Base-by-base conservation (phyloP, 202 grass and related monocot genomes). In the Setaria viridis region DNA sequence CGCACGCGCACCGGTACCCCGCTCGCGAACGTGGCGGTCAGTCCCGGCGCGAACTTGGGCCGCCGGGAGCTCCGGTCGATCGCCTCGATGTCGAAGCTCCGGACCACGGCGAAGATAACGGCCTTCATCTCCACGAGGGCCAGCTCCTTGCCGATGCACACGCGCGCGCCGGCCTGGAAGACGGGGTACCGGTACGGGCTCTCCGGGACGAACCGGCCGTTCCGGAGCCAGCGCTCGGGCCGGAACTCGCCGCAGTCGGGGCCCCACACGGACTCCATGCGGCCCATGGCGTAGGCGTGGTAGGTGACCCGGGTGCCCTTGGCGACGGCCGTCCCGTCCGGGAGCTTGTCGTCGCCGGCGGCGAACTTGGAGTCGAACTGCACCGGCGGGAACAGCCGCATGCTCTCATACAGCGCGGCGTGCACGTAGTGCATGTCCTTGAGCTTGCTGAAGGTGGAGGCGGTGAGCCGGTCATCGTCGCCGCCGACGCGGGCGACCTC, bases 301-400 rank as follows among this genome's bases (percentile, higher is more conserved):
- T 97, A 97, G 29, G 92, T 97, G 7, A 97, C 88, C 34, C 94
- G 78, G 0, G 88, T 97, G 77, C 94, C 94, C 58, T 83, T 91
- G 0, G 76, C 60, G 3, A 98, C 88, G 5, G 51, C 66, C 13
- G 93, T 94, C 15, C 95, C 93, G 80, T 98, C 95, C 2, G 95
- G 91, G 56, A 98, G 92, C 75, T 9, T 86, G 79, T 97, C 94
- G 74, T 97, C 86, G 2, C 78, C 90, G 15, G 80, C 87, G 29
- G 90, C 93, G 57, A 97, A 97, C 90, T 97, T 97, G 55, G 94
- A 97, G 78, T 97, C 94, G 76, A 97, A 97, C 90, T 97, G 94
- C 81, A 97, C 94, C 14, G 94, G 94, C 54, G 94, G 94, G 70
- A 92, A 94, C 58, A 97, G 81, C 5, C 94, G 88, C 94, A 97